Evolutionary conservation across 257 asterid species (phyloP).

Genomic region (Datura wrightii): DNA sequence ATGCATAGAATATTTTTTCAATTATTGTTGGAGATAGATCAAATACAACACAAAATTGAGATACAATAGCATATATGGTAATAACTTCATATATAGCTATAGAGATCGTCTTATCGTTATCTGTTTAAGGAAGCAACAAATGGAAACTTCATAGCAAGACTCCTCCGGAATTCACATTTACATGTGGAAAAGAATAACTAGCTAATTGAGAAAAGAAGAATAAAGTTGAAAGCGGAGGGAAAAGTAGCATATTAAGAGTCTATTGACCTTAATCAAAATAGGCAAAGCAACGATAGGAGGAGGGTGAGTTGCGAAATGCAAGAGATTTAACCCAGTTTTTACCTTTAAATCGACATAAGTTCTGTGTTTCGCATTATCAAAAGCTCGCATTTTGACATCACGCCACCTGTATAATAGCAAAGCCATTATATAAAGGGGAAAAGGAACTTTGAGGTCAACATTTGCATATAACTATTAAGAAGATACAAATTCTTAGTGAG

Average conservation of each 20-base stretch:
- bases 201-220: background rate
- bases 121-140: constrained; percentile 15
- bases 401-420: constrained; percentile 36
- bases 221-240: background rate
- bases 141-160: background rate
- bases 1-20: background rate
- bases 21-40: background rate
- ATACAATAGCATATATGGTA: background rate
- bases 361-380: constrained; percentile 42
- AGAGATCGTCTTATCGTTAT: background rate
- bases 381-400: constrained; percentile 41
- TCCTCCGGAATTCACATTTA: background rate
- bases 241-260: background rate
- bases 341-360: constrained; percentile 45
- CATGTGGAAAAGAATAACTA: background rate
- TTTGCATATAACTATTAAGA: background rate
- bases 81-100: background rate
- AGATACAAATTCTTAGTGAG: background rate
- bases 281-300: background rate
- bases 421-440: background rate
- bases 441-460: background rate
- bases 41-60: background rate
- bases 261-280: background rate
- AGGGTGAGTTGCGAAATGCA: background rate
- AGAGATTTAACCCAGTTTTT: background rate